A percentile compares a stretch with the other conserved stretches of the same genome.
Conservation (phyloP, 2,329 filamentous ascomycete species). For the Ophiosphaerella narmari region DNA sequence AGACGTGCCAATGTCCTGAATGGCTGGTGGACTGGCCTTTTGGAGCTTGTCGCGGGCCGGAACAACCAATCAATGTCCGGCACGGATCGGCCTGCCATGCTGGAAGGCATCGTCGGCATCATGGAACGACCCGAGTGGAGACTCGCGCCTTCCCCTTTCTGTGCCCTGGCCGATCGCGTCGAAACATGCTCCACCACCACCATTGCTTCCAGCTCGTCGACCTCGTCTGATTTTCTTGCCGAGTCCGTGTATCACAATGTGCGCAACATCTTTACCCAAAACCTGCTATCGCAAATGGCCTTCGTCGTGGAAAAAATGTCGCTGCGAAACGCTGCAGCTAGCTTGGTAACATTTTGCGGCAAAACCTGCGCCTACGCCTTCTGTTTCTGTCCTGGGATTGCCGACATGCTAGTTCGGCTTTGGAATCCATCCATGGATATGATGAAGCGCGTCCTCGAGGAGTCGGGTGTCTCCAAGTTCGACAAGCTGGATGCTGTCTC, state of each 20-base stretch:
- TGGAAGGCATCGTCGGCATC: conserved; percentile 78
- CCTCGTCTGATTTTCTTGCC: conserved; percentile 69
- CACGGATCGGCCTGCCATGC: conserved; percentile 78
- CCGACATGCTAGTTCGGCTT: conserved; percentile 79
- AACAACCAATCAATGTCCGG: conserved; percentile 78
- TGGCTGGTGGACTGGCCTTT: conserved; percentile 85
- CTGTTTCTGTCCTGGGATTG: conserved; percentile 86
- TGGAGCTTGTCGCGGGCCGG: conserved; percentile 79
- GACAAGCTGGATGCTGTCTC: conserved; percentile 55
- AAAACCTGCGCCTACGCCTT: conserved; percentile 93
- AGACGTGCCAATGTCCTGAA: conserved; percentile 78
- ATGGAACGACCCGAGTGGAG: conserved; percentile 93
- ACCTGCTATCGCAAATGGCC: conserved; percentile 79
- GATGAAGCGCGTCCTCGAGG: conserved; percentile 72
- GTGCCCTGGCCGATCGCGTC: conserved; percentile 63
- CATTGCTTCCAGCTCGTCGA: conserved; percentile 64
- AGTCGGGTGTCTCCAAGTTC: conserved; percentile 65
- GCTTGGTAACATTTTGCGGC: conserved; percentile 78
- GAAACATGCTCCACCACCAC: conserved; percentile 51
- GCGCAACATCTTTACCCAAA: conserved; percentile 82
- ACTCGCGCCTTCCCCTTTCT: conserved; percentile 69
- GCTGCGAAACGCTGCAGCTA: conserved; percentile 69
- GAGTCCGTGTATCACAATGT: conserved; percentile 86
- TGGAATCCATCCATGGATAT: conserved; percentile 74
- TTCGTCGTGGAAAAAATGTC: conserved; percentile 91